Base-by-base conservation (phyloP, 2,329 filamentous ascomycete genomes). In the Chaetomium globosum region DNA sequence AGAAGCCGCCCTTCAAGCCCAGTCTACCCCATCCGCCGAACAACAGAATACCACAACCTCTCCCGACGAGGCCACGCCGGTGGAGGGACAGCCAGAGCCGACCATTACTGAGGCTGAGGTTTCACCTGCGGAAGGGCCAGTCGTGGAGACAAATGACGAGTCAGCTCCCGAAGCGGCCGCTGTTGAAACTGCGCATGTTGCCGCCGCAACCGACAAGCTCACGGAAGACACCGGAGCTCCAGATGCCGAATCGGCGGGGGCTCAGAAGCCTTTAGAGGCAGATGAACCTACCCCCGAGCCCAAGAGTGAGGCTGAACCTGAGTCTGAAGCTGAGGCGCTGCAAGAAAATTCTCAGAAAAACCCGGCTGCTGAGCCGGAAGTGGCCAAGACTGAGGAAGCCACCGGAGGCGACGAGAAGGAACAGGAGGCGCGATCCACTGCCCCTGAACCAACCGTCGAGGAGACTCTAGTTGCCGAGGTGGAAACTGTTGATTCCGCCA, bases 1-100 rank as follows among this genome's bases (percentile, higher is more conserved):
- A 8, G 52, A 36, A 19, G 19, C 28, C 13, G 16, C 52, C n/a
- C 30, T 53, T 4, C 7, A 39, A 16, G n/a, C 61, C 6, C 53
- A 63, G 21, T 3, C 43, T 8, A 23, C 48, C 4, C 19, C 48
- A 16, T 7, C 16, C 3, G 30, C 31, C 7, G 48, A 52, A 10
- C 21, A 60, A 52, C 5, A 52, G 12, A 2, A 49, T 16, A 21
- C 58, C 30, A 6, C 48, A 9, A 13, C 48, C 3, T 13, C 39
- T 23, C 21, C 28, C 26, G 49, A 63, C 19, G 61, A 61, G 21
- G 6, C 61, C 5, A 54, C 55, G 10, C 30, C 59, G n/a, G 64
- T 46, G 13, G 63, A 64, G 51, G 31, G 56, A 16, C 55, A 63
- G 33, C 36, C 51, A 23, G 66, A 65, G 36, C 48, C 62, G 16